These are phyloP conservation scores for Suhomyces coccinellae DNA, from an alignment of 1,139 yeast genomes.

Conservation along the genomic window DNA sequence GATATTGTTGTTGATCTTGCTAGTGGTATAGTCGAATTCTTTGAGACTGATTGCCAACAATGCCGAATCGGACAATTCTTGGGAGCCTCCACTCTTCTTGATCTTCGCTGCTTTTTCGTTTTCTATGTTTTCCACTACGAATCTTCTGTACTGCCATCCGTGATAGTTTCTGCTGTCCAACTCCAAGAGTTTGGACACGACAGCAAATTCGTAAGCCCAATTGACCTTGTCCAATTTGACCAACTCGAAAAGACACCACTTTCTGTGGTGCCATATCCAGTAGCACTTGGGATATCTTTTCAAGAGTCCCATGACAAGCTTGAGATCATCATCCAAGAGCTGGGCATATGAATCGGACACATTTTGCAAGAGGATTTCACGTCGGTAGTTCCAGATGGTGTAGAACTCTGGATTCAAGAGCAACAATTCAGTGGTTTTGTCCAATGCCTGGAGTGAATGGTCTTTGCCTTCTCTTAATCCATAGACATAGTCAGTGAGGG, in stretches of 20 bases:
- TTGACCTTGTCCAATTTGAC: conserved; percentile 47
- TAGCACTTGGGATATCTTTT: conserved; percentile 81
- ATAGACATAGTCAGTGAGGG: conserved; percentile 46
- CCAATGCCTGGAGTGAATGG: conserved; percentile 46
- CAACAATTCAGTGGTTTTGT: conserved; percentile 53
- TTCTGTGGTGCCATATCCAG: conserved; percentile 95
- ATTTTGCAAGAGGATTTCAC: conserved; percentile 56
- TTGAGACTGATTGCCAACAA: conserved; percentile 30
- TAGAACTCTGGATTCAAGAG: conserved; percentile 81
- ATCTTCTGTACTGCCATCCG: conserved; percentile 93
- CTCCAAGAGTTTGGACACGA: conserved; percentile 67
- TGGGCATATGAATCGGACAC: conserved; percentile 14
- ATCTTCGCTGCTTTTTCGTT: conserved; percentile 11
- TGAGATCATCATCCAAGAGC: conserved; percentile 59
- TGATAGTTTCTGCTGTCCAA: conserved; percentile 85
- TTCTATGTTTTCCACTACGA: conserved; percentile 58
- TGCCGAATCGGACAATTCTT: conserved; percentile 8
- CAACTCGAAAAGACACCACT: conserved; percentile 70
- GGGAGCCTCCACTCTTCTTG: not conserved
- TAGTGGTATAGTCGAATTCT: conserved; percentile 79
- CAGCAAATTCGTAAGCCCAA: conserved; percentile 68
- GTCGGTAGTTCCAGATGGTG: conserved; percentile 85
- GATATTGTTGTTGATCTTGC: conserved; percentile 75
- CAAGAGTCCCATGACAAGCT: conserved; percentile 58
- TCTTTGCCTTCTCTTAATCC: conserved; percentile 29